These are phyloP conservation scores for Trichoderma koningiopsis DNA, from an alignment of 2,329 filamentous ascomycete genomes.

Conservation along the genomic window DNA sequence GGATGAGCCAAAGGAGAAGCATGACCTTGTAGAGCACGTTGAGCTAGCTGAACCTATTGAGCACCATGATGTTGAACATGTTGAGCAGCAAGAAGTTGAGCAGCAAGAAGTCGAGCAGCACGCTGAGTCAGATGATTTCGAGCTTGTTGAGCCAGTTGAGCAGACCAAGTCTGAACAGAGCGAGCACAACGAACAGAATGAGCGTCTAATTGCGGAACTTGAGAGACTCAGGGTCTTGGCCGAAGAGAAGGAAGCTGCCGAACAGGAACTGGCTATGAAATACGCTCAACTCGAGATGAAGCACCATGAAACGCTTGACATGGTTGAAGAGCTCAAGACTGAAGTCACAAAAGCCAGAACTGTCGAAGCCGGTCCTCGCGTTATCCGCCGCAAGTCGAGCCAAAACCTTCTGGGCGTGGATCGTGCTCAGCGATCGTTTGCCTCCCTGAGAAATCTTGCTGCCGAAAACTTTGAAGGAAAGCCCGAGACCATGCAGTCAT, in stretches of 20 bases:
- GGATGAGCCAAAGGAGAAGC: background rate
- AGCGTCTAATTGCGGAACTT: constrained; percentile 58
- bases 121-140: background rate
- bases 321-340: constrained; percentile 88
- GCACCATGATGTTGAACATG: background rate
- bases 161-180: background rate
- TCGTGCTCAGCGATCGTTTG: constrained; percentile 87
- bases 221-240: constrained; percentile 71
- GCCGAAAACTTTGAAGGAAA: constrained; percentile 79
- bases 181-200: constrained; percentile 26
- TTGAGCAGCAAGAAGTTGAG: background rate
- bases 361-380: constrained; percentile 62
- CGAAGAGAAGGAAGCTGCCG: constrained; percentile 73
- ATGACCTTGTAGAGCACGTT: background rate
- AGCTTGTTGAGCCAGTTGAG: background rate
- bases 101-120: background rate
- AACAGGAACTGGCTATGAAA: constrained; percentile 71
- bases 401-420: constrained; percentile 87
- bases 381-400: constrained; percentile 91
- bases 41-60: background rate
- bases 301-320: constrained; percentile 78
- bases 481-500: constrained; percentile 85
- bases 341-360: constrained; percentile 78
- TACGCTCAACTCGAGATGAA: constrained; percentile 82
- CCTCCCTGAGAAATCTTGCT: constrained; percentile 85